Percentiles rank a stretch among this genome's conserved stretches.
These are phyloP conservation scores for Colletotrichum sublineola DNA, from an alignment of 2,329 filamentous ascomycete species.

Conservation along the genomic window DNA sequence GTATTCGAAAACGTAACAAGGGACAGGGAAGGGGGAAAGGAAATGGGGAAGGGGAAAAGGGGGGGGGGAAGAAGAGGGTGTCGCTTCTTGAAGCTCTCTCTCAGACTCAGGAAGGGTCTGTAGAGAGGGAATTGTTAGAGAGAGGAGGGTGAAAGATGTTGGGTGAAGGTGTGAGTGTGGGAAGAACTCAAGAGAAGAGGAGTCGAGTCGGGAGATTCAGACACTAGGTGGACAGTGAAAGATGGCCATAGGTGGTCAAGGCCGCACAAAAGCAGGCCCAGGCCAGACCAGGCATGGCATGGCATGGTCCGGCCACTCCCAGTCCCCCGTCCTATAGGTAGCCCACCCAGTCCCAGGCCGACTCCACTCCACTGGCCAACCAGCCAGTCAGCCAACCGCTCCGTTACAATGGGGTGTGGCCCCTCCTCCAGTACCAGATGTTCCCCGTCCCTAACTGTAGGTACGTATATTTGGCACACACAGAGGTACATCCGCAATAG, in stretches of 20 bases:
- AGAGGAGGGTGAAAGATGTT: slow-evolving; percentile 16
- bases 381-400: slow-evolving; percentile 17
- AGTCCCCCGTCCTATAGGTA: slow-evolving; percentile 22
- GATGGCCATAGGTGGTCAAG: slow-evolving; percentile 41
- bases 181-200: slow-evolving; percentile 42
- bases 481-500: slow-evolving; percentile 8
- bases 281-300: slow-evolving; percentile 33
- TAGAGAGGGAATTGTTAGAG: slow-evolving; percentile 37
- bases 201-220: slow-evolving; percentile 38
- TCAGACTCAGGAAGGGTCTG: slow-evolving; percentile 39
- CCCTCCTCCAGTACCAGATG: slow-evolving; percentile 28
- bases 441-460: slow-evolving; percentile 26
- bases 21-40: slow-evolving; percentile 40
- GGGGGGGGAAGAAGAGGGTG: slow-evolving; percentile 43
- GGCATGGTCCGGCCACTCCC: slow-evolving; percentile 40
- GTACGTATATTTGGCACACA: background rate
- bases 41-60: slow-evolving; percentile 46
- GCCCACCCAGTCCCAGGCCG: slow-evolving; percentile 21
- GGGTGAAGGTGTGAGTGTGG: slow-evolving; percentile 32
- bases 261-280: slow-evolving; percentile 35
- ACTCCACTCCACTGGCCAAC: slow-evolving; percentile 26
- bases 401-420: slow-evolving; percentile 24
- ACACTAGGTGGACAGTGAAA: slow-evolving; percentile 20
- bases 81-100: slow-evolving; percentile 39
- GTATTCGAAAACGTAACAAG: slow-evolving; percentile 43